phyloP scores from a whole-genome alignment of 495 filamentous ascomycete species.

The Aspergillus asperescens region DNA sequence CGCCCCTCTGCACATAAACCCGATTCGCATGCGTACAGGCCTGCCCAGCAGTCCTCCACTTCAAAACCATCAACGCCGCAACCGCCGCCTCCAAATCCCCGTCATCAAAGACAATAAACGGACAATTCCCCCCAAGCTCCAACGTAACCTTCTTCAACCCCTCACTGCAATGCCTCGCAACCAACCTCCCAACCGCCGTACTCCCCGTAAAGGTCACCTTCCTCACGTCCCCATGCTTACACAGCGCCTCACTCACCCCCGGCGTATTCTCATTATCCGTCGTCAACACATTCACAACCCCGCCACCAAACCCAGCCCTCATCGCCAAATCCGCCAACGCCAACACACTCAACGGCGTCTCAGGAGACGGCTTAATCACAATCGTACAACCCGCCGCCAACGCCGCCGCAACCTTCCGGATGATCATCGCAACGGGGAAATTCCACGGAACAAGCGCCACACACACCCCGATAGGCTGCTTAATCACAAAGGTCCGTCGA shows the following conservation, averaged over 20 bases:
- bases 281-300: conserved; percentile 20
- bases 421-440: conserved; percentile 57
- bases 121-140: conserved; percentile 86
- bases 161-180: conserved; percentile 46
- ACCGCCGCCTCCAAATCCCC: conserved; percentile 77
- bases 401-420: conserved; percentile 63
- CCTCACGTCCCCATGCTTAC: conserved; percentile 16
- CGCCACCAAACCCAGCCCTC: conserved; percentile 46
- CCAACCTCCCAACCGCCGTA: conserved; percentile 24
- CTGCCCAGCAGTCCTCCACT: conserved; percentile 48
- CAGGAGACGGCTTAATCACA: conserved; percentile 55
- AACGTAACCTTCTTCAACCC: conserved; percentile 74
- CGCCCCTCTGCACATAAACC: conserved; percentile 44
- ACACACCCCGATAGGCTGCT: conserved; percentile 61
- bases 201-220: conserved; percentile 51
- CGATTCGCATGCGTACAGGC: conserved; percentile 63
- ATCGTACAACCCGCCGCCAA: conserved; percentile 68
- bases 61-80: conserved; percentile 58
- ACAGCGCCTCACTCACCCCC: conserved; percentile 26
- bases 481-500: conserved; percentile 59
- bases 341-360: conserved; percentile 51
- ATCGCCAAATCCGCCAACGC: conserved; percentile 48
- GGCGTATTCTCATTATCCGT: conserved; percentile 15
- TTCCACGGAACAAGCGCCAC: conserved; percentile 63
- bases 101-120: conserved; percentile 81